phyloP scores from a whole-genome alignment of 257 asterid species.

The Petunia axillaris region DNA sequence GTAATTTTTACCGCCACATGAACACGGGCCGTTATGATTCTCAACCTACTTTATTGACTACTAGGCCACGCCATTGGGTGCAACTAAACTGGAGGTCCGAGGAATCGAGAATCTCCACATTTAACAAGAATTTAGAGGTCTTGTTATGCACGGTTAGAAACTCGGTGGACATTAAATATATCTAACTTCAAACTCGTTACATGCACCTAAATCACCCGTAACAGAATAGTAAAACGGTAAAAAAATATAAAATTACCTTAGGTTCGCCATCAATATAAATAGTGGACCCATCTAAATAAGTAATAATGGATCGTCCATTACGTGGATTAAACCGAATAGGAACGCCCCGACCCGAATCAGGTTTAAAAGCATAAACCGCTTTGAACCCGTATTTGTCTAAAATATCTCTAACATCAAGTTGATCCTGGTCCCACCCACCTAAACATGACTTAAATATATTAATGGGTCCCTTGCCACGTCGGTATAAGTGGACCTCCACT shows the following conservation, averaged over 20 bases:
- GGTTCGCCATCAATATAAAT: slow-evolving; percentile 33
- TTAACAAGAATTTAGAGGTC: no score
- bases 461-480: slow-evolving; percentile 31
- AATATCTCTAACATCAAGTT: slow-evolving; percentile 24
- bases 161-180: no score
- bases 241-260: slow-evolving; percentile 20
- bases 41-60: no score
- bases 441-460: slow-evolving; percentile 18
- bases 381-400: slow-evolving; percentile 31
- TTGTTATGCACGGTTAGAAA: no score
- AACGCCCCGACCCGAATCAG: slow-evolving; percentile 32
- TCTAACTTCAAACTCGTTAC: no score
- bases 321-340: slow-evolving; percentile 28
- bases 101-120: no score
- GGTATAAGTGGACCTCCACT: slow-evolving; percentile 30
- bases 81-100: no score
- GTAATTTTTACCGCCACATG: no score
- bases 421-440: slow-evolving; percentile 33
- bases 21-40: no score
- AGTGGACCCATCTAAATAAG: slow-evolving; percentile 23
- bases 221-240: background rate
- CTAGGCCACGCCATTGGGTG: no score
- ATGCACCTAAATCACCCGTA: no score
- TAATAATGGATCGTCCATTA: slow-evolving; percentile 29
- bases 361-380: slow-evolving; percentile 26